phyloP scores from a whole-genome alignment of 2,329 filamentous ascomycete species.

The Pseudocercospora musae region DNA sequence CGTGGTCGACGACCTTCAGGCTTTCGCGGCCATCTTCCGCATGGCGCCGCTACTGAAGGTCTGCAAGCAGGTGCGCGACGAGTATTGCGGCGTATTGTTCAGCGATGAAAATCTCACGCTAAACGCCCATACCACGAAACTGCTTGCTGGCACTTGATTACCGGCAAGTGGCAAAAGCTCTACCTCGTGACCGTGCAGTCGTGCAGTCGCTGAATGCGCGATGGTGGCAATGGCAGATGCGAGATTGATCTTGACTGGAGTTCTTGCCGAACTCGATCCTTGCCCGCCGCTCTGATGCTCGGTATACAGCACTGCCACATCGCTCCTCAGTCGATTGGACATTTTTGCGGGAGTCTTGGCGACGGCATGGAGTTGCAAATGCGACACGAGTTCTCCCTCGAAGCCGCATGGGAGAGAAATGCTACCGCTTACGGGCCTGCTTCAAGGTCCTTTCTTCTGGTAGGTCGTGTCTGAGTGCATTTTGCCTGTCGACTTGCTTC shows the following conservation, averaged over 20 bases:
- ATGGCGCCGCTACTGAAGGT: constrained; percentile 11
- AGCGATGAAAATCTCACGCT: constrained; percentile 10
- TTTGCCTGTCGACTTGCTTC: constrained; percentile 5
- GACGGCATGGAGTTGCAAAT: no score
- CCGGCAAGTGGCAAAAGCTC: constrained; percentile 10
- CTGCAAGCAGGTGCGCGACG: constrained; percentile 8
- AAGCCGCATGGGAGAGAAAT: no score
- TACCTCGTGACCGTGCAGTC: constrained; percentile 10
- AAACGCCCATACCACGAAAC: constrained; percentile 14
- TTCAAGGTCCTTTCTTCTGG: not conserved
- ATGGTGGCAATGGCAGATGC: constrained; percentile 14
- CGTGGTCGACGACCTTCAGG: constrained; percentile 10
- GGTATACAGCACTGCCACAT: no score
- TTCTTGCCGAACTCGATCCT: not conserved
- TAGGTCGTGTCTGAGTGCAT: not conserved
- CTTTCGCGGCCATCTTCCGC: constrained; percentile 12
- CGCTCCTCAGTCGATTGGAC: no score
- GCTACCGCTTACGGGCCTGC: not conserved
- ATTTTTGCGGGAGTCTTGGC: no score
- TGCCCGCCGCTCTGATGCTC: not conserved
- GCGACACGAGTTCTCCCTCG: no score
- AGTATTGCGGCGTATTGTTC: constrained; percentile 17
- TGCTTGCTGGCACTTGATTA: constrained; percentile 9
- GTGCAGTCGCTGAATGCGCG: not conserved
- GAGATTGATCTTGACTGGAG: not conserved